Conservation (phyloP, 2,329 filamentous ascomycete genomes). For the Penicillium sp. region DNA sequence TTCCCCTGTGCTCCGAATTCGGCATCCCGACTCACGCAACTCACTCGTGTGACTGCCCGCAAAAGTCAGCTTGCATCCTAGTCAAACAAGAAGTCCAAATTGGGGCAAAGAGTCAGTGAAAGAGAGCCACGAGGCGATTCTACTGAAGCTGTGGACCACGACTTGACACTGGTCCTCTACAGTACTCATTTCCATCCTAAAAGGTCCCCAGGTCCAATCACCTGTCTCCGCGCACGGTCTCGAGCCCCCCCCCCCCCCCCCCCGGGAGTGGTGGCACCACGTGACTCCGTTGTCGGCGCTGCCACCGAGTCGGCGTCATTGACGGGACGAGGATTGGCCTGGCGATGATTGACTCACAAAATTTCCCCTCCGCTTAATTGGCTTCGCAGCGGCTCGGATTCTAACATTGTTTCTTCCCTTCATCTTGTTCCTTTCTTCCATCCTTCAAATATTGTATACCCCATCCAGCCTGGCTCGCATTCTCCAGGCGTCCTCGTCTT, state of each 20-base stretch:
- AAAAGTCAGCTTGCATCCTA: too few relatives aligned
- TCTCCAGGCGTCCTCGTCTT: not conserved
- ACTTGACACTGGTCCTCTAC: too few relatives aligned
- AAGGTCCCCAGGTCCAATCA: too few relatives aligned
- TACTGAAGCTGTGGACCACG: too few relatives aligned
- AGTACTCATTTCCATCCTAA: too few relatives aligned
- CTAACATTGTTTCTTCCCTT: not conserved
- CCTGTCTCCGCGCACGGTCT: not conserved
- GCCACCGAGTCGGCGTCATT: constrained; percentile 21
- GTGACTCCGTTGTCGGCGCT: constrained; percentile 25
- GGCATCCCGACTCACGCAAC: constrained; percentile 2
- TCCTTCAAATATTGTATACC: too few relatives aligned
- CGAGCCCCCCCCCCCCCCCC: not conserved
- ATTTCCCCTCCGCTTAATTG: constrained; percentile 17
- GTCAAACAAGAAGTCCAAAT: too few relatives aligned
- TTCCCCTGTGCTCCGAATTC: constrained; percentile 13
- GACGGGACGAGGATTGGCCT: constrained; percentile 4
- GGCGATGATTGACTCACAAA: constrained; percentile 19
- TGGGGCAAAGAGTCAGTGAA: too few relatives aligned
- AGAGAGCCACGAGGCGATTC: too few relatives aligned
- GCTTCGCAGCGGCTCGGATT: constrained; percentile 4
- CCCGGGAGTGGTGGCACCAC: constrained; percentile 5
- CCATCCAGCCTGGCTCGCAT: constrained; percentile 5
- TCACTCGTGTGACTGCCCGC: too few relatives aligned
- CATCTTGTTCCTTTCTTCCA: not conserved